Percentiles rank a stretch among this genome's conserved stretches.
Evolutionary conservation across 768 basidiomycete species (phyloP).

Genomic region (Podaxis mareebaensis): DNA sequence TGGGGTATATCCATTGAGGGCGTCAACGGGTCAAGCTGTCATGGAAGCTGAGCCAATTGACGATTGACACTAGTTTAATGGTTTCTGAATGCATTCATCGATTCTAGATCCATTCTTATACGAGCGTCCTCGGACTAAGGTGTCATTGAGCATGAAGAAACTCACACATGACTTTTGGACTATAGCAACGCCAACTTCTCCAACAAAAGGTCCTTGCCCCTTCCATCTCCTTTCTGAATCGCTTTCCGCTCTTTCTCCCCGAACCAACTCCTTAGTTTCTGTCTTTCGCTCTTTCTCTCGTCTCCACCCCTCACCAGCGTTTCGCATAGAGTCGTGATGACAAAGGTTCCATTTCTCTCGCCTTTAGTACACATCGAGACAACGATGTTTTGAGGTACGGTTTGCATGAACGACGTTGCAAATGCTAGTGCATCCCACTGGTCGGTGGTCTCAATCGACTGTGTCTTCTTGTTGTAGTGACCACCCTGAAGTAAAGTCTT

Average conservation of each 20-base stretch:
- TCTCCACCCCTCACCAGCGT: constrained; percentile 41
- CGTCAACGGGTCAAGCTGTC: neutral
- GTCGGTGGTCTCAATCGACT: constrained; percentile 44
- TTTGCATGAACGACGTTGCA: constrained; percentile 55
- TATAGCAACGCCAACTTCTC: constrained; percentile 49
- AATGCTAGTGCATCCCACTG: constrained; percentile 62
- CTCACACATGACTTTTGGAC: constrained; percentile 2
- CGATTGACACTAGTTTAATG: neutral
- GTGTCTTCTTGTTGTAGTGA: constrained; percentile 71
- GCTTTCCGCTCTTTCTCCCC: constrained; percentile 41
- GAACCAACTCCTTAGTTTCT: constrained; percentile 61
- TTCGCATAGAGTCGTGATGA: constrained; percentile 73
- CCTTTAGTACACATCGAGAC: constrained; percentile 58
- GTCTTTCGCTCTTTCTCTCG: constrained; percentile 38
- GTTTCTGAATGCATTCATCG: neutral
- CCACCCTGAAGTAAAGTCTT: constrained; percentile 91
- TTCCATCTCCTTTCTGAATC: constrained; percentile 57
- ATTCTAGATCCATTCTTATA: neutral
- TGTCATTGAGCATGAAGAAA: neutral
- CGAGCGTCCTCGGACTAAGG: neutral
- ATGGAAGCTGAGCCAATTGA: neutral
- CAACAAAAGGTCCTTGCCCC: constrained; percentile 71
- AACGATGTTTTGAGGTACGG: constrained; percentile 52
- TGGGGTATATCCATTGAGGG: neutral
- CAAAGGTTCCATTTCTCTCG: constrained; percentile 66